Evolutionary conservation across 2,329 filamentous ascomycete species (phyloP).

Genomic region (Apiospora sp.): DNA sequence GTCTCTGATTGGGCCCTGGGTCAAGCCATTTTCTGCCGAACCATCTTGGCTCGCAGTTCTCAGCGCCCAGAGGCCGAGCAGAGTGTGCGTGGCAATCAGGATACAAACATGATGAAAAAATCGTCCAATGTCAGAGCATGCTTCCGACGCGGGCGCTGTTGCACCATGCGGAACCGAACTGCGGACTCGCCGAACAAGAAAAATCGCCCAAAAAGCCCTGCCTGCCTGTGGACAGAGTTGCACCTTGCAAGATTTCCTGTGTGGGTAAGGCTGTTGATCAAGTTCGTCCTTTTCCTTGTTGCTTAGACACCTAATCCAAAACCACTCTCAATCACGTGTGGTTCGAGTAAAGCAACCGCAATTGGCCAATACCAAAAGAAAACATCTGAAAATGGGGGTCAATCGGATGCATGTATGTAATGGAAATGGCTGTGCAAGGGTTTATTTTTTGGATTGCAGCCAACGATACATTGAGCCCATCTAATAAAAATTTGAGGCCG

Average conservation of each 20-base stretch:
- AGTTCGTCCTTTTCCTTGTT: background rate
- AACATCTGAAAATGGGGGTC: constrained; percentile 4
- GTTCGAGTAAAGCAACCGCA: background rate
- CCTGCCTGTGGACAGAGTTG: background rate
- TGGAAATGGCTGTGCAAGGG: constrained; percentile 2
- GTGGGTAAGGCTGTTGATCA: constrained; percentile 13
- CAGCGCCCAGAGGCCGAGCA: background rate
- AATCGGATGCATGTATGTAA: constrained; percentile 17
- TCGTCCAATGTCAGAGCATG: constrained; percentile 11
- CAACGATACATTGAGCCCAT: background rate
- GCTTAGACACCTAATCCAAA: constrained; percentile 6
- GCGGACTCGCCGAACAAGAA: background rate
- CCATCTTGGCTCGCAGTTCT: constrained; percentile 8
- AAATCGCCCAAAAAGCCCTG: background rate
- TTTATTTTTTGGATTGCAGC: background rate
- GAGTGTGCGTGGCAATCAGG: background rate
- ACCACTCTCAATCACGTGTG: constrained; percentile 4
- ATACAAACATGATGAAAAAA: background rate
- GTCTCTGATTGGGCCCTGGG: background rate
- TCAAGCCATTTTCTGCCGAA: constrained; percentile 3
- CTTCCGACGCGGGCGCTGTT: background rate
- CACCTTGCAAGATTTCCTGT: background rate
- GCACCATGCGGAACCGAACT: constrained; percentile 4
- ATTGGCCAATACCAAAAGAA: background rate
- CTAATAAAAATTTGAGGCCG: constrained; percentile 8